Base-by-base conservation (phyloP, 1,139 yeast species). In the Debaryomyces nepalensis region DNA sequence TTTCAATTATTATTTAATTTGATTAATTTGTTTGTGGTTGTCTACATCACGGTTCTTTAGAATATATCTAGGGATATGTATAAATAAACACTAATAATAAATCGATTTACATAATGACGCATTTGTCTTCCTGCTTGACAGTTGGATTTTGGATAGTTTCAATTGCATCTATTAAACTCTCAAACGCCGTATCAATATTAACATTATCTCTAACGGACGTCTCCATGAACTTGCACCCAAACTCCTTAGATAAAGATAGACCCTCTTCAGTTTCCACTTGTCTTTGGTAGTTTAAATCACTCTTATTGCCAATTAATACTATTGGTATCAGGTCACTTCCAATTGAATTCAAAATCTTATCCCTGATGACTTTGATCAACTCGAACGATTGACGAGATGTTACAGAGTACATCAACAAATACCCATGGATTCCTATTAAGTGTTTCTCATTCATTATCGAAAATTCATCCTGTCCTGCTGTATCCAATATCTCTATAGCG, bases 381-480 rank as follows among this genome's bases (percentile, higher is more conserved):
- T 88, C 95, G 63, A 90, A 89, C 30, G 95, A 84, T 50, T 82
- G 80, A 52, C 87, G 71, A 34, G 91, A 84, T 15, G 90, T 83
- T 39, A 90, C 90, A 39, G 95, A 85, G 65, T 87, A 90, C 29
- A 89, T 88, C 36, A 90, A 70, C 47, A 90, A 72, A 60, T 87
- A 87, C 2, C 97, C 97, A 59, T 88, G 95, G 41, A 87, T 82
- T 11, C 95, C 95, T 42, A 87, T 86, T 43, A 88, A 68, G 50
- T 88, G 87, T 57, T 87, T 87, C 63, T 87, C 93, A 59, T 83
- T 87, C 70, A 90, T 81, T 54, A 88, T 83, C 46, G 89, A 81
- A 60, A 84, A 87, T 68, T 90, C 96, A 63, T 90, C 96, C 68
- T 84, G 93, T n/a, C 97, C 97, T 0, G 97, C 96, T 0, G 97